Evolutionary conservation across 163 green algal genomes (phyloP), one percentile per base, ranked within the genome.

Genomic region (Chlorella variabilis): DNA sequence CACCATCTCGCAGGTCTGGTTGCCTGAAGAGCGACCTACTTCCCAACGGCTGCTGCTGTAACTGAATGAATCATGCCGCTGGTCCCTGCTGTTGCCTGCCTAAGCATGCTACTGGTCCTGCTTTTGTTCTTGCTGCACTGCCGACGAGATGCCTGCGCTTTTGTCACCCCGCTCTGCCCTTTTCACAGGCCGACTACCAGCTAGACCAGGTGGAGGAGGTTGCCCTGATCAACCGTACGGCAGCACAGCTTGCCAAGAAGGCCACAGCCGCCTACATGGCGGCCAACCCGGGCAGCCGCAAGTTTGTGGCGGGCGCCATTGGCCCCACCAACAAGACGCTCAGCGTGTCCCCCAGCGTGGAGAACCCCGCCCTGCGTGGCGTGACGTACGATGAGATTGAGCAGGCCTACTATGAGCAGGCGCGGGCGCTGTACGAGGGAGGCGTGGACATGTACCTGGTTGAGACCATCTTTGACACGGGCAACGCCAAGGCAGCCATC

Each of bases 391-490:
- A 99, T 67, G 96, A 99, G 90, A 92, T 99, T 48, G 95, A 97
- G 74, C 84, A 94, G 34, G 94, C 95, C 2, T 99, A 99, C 93
- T 97, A 95, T 80, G 89, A 98, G 87, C 96, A 99, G 91, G 88
- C 93, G 13, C 36, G 67, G 48, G 58, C 87, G 2, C 91, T 99
- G 88, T 90, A 94, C 39, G 94, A 95, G 23, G 96, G 95, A 36
- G 96, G 96, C 31, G 94, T 98, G 49, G 96, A 99, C 88, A 38
- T 99, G 84, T 96, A 99, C 81, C 87, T 99, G 77, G 95, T 99
- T 68, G 96, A 99, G 89, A 99, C 96, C 34, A 99, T 99, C 87
- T 99, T 99, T 78, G 96, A 99, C 90, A 99, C 96, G 15, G 89
- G 98, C 13, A 99, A 99, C 84, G 95, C 96, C 77, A 98, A 98